Base-by-base conservation (phyloP, 805 yeast genomes). In the Starmerella asiatica region DNA sequence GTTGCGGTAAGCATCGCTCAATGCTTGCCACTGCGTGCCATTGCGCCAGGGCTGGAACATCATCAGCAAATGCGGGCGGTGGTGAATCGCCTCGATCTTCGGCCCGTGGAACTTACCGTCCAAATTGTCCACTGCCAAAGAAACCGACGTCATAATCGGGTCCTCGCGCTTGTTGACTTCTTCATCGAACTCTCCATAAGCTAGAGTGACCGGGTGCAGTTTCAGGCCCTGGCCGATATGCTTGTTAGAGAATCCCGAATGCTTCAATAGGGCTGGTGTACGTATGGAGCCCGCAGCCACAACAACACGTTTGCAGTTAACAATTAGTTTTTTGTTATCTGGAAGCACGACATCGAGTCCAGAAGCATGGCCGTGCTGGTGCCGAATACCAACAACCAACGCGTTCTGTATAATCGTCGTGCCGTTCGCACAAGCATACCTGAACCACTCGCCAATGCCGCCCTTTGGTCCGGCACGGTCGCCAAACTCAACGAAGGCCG, bases 61-160 rank as follows among this genome's bases (percentile, higher is more conserved):
- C n/a, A 56, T 38, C 33, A 60, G 58, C 18, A 69, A 34, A 27
- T 49, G 53, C 3, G 76, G 76, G n/a, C 60, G 52, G 46, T 68
- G 71, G 32, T 66, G 56, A 21, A 67, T 41, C 3, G 73, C 60
- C 53, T 72, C 77, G 39, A 72, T 61, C 52, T 63, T 67, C 8
- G 71, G 66, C 1, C 77, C 77, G 49, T 70, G 73, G 3, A 60
- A 68, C 38, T 62, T 55, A 2, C 75, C 75, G 48, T 72, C 76
- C 26, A 69, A 43, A 45, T 71, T 70, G 37, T 64, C 73, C 14
- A 53, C 62, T 47, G 68, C 64, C 12, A 63, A 58, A 48, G 67
- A 58, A 3, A 70, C 70, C 2, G 70, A 48, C 0, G 76, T 70
- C 68, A 72, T 60, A 38, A 71, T 69, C 1, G 75, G 56, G 36